Base-by-base conservation (phyloP, 1,284 basidiomycete species). In the Irpex rosettiformis region DNA sequence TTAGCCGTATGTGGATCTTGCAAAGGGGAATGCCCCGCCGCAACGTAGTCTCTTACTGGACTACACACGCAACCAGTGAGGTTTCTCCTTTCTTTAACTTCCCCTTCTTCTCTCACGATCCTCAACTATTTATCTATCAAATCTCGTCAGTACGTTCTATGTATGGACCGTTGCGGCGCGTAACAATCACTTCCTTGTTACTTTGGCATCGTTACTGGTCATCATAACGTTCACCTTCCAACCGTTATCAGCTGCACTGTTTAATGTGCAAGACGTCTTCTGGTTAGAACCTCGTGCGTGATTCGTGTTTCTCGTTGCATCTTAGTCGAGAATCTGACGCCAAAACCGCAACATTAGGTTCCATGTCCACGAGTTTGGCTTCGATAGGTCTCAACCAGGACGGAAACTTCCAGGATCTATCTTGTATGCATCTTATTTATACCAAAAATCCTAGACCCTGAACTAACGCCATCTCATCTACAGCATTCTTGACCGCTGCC, bases 1-100 rank as follows among this genome's bases (percentile, higher is more conserved):
- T 13, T 47, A 81, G 79, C 81, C 81, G 8, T 83, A 82, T 64
- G 75, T 83, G n/a, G 81, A 83, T 61, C 75, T 83, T 4, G 77
- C 79, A 3, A 77, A 80, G 52, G 81, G 81, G 0, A 75, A 82
- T 58, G 77, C 81, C 0, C 78, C 78, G 0, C 75, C 80, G 2
- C 71, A 80, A 55, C 73, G 75, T 8, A 79, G 77, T 67, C 69
- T 83, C 10, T 66, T 83, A 6, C 66, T 84, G 16, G 81, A 84
- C 64, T 83, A 84, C 60, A 82, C 79, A 1, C 73, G 79, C n/a
- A 71, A 69, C 13, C 79, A 79, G 79, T 80, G 58, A 18, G 73
- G 65, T 21, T 52, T 4, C 13, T 25, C 37, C 43, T 10, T 8
- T 56, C 27, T 16, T 40, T 40, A 40, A 13, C 13, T 13, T n/a